A percentile compares a stretch with the other conserved stretches of the same genome.
Conservation (phyloP, 345 rosid species). For the Xanthoceras sorbifolium region DNA sequence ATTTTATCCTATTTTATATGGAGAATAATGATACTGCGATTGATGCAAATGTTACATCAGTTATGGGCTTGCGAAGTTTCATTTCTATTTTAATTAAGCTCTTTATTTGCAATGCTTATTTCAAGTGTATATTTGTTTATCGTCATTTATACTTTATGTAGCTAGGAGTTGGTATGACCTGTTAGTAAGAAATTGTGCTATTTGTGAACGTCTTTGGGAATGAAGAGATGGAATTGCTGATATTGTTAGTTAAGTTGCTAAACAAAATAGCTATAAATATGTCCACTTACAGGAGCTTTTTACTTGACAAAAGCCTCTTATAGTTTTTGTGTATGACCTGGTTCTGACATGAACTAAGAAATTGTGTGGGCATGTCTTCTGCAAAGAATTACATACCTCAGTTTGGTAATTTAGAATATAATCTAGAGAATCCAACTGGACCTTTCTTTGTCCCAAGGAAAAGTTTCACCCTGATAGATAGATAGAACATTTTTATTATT, state of each 20-base stretch:
- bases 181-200: not conserved
- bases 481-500: not conserved
- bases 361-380: not conserved
- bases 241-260: not conserved
- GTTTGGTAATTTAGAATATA: not conserved
- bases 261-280: not conserved
- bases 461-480: not conserved
- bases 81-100: not conserved
- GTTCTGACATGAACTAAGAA: not conserved
- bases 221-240: constrained; percentile 1
- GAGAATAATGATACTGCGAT: not conserved
- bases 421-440: not conserved
- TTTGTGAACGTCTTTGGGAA: not conserved
- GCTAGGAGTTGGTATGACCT: not conserved
- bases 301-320: not conserved
- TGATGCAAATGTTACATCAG: not conserved
- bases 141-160: not conserved
- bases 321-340: not conserved
- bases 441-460: not conserved
- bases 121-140: not conserved
- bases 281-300: not conserved
- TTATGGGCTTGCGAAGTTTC: not conserved
- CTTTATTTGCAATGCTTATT: not conserved
- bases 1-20: not conserved
- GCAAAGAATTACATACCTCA: not conserved